Percentiles rank a stretch among this genome's conserved stretches.
phyloP scores from a whole-genome alignment of 2,329 filamentous ascomycete genomes.

The Fusarium coffeatum region DNA sequence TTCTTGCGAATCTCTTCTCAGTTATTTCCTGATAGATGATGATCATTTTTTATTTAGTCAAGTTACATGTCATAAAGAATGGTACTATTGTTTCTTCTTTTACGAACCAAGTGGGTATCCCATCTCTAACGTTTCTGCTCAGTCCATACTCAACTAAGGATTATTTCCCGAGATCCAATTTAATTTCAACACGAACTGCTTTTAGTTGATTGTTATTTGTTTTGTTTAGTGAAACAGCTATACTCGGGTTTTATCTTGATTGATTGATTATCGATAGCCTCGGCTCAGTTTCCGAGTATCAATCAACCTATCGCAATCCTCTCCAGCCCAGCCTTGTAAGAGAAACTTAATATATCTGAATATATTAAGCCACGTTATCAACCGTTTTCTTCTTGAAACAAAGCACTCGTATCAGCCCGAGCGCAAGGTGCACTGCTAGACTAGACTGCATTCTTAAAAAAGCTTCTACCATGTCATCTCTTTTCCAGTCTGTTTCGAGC shows the following conservation, averaged over 20 bases:
- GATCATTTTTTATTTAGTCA: not conserved
- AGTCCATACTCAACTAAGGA: constrained; percentile 4
- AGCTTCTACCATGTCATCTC: not conserved
- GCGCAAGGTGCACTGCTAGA: not conserved
- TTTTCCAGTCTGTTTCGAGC: not conserved
- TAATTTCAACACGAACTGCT: not conserved
- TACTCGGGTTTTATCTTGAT: constrained; percentile 3
- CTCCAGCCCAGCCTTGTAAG: not conserved
- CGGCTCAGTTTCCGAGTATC: not conserved
- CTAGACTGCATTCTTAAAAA: not conserved
- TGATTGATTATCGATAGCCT: not conserved
- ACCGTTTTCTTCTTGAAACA: not conserved
- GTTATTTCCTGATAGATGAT: not conserved
- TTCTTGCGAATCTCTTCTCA: not conserved
- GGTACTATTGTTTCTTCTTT: not conserved
- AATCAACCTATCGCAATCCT: not conserved
- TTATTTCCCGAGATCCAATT: constrained; percentile 9
- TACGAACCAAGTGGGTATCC: not conserved
- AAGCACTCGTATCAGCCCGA: not conserved
- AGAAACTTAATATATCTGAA: not conserved
- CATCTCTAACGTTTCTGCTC: not conserved
- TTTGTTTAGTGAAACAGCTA: constrained; percentile 1
- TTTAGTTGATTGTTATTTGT: too few relatives aligned
- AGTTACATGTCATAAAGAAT: constrained; percentile 7
- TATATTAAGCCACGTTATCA: not conserved